These are phyloP conservation scores for Aspergillus asperescens DNA, from an alignment of 495 filamentous ascomycete genomes.

Conservation along the genomic window DNA sequence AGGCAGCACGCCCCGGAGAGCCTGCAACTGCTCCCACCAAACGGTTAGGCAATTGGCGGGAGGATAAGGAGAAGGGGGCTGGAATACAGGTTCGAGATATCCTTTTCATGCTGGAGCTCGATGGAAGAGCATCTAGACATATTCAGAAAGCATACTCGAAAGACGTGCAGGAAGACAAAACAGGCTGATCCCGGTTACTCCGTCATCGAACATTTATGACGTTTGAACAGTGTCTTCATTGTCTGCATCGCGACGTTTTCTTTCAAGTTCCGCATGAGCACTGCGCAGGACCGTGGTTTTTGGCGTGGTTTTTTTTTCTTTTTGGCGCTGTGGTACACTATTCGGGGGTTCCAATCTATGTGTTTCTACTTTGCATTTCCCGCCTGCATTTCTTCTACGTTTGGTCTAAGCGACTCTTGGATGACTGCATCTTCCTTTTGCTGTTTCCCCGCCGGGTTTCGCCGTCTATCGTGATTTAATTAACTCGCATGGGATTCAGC, in stretches of 20 bases:
- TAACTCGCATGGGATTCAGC: constrained; percentile 1
- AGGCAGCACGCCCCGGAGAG: constrained; percentile 27
- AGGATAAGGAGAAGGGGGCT: constrained; percentile 43
- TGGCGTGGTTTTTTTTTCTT: too few relatives aligned
- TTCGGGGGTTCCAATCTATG: constrained; percentile 11
- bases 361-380: constrained; percentile 6
- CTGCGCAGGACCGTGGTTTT: constrained; percentile 29
- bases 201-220: not conserved
- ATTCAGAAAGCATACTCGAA: constrained; percentile 43
- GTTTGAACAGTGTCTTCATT: not conserved
- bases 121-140: constrained; percentile 42
- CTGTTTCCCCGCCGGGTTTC: not conserved
- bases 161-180: constrained; percentile 41
- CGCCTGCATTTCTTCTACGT: constrained; percentile 9
- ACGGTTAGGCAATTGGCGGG: constrained; percentile 43
- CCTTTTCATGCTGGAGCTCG: constrained; percentile 46
- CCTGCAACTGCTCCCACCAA: constrained; percentile 24
- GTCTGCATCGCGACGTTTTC: not conserved
- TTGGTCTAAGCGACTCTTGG: constrained; percentile 4
- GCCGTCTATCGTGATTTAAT: constrained; percentile 2
- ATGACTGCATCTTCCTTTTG: constrained; percentile 1
- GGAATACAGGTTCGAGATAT: constrained; percentile 48
- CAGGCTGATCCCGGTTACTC: constrained; percentile 19
- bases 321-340: constrained; percentile 22
- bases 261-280: constrained; percentile 16